These are phyloP conservation scores for Fraxinus xanthoxyloides DNA, from an alignment of 305 asterid species.

Conservation along the genomic window DNA sequence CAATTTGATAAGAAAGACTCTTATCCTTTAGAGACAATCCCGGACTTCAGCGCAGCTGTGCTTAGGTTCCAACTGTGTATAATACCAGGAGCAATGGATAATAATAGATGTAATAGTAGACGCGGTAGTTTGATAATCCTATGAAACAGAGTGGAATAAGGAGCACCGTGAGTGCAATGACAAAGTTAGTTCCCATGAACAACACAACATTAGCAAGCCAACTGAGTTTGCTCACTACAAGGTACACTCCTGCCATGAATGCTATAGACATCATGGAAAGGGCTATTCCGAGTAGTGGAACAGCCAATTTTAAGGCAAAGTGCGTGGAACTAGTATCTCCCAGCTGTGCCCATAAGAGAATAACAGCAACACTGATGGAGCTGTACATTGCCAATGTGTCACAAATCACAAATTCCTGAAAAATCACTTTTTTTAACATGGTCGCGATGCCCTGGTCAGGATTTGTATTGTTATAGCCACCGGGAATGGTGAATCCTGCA, in stretches of 20 bases:
- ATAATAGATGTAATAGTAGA: constrained; percentile 31
- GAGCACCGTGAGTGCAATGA: constrained; percentile 20
- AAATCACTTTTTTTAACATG: constrained; percentile 35
- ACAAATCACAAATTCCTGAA: constrained; percentile 43
- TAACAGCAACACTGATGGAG: constrained; percentile 40
- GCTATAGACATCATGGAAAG: constrained; percentile 45
- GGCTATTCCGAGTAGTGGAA: constrained; percentile 46
- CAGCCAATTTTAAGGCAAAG: constrained; percentile 35
- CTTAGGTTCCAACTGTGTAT: constrained; percentile 30
- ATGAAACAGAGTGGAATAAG: constrained; percentile 40
- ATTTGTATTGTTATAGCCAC: constrained; percentile 33
- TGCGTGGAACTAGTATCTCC: constrained; percentile 41
- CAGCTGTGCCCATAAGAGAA: constrained; percentile 53
- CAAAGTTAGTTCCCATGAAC: constrained; percentile 35
- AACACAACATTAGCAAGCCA: constrained; percentile 46
- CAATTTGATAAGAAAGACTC: constrained; percentile 7
- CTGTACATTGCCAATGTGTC: constrained; percentile 46
- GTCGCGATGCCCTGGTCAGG: constrained; percentile 43
- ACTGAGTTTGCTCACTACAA: constrained; percentile 44
- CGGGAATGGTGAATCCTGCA: constrained; percentile 57
- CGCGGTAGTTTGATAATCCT: constrained; percentile 30
- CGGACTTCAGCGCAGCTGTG: background rate
- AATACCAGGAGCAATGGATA: constrained; percentile 40
- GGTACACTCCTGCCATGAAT: constrained; percentile 42
- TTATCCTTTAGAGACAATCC: background rate